Evolutionary conservation across 148 eudicot genomes (phyloP).

Genomic region (Rheum nobile): DNA sequence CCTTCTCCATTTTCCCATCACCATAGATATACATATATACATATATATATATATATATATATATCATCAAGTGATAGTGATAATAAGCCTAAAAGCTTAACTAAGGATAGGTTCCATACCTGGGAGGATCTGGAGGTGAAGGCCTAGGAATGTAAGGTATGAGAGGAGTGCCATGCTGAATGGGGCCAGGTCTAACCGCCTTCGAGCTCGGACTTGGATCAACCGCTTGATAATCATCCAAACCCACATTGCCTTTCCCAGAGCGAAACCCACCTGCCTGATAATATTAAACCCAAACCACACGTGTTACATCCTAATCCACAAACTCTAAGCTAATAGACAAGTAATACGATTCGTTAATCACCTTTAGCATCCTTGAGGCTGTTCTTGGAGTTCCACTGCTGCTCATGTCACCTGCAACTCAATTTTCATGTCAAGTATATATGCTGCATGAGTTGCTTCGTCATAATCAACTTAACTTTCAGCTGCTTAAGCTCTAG

Average conservation of each 20-base stretch:
- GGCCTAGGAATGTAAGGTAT: slow-evolving; percentile 3
- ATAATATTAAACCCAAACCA: neutral
- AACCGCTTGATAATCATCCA: neutral
- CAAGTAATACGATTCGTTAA: neutral
- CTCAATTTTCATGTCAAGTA: neutral
- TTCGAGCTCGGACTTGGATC: slow-evolving; percentile 8
- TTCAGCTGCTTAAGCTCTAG: neutral
- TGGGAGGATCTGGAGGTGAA: neutral
- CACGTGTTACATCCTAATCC: neutral
- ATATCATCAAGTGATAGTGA: too few species aligned
- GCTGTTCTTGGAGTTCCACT: neutral
- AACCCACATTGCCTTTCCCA: neutral
- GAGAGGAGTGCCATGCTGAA: slow-evolving; percentile 1
- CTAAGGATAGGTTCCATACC: neutral
- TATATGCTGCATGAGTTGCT: neutral
- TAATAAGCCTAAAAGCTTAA: neutral
- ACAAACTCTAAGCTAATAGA: neutral
- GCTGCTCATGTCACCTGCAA: neutral
- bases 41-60: too few species aligned
- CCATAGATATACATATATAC: neutral
- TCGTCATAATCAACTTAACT: neutral
- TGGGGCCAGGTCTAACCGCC: neutral
- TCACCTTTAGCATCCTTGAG: slow-evolving; percentile 1
- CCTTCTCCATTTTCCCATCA: neutral
- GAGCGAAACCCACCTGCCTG: neutral